These are phyloP conservation scores for Fulvia fulva DNA, from an alignment of 2,329 filamentous ascomycete genomes.

Conservation along the genomic window DNA sequence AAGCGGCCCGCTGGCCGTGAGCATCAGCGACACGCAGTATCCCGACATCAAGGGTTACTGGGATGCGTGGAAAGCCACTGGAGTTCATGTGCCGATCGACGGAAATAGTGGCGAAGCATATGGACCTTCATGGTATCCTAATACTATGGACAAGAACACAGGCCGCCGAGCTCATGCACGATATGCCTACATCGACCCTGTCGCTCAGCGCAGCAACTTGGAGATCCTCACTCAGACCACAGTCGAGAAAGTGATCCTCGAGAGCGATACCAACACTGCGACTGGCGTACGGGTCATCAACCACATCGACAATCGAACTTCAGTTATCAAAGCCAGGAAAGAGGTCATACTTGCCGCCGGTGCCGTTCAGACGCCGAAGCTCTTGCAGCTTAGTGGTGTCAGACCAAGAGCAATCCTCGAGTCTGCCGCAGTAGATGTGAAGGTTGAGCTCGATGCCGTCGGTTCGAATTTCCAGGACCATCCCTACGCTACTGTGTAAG, in stretches of 20 bases:
- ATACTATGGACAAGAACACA: too few relatives aligned
- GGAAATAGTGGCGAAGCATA: conserved; percentile 36
- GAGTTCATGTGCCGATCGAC: too few relatives aligned
- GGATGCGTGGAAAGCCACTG: too few relatives aligned
- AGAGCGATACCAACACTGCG: conserved; percentile 7
- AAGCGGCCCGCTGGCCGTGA: too few relatives aligned
- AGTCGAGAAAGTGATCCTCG: not conserved
- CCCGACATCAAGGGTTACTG: too few relatives aligned
- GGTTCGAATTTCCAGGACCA: conserved; percentile 51
- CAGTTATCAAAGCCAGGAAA: not conserved
- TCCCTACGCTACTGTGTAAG: conserved; percentile 13
- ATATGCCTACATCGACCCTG: conserved; percentile 31
- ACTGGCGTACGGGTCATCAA: conserved; percentile 3
- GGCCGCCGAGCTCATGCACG: too few relatives aligned
- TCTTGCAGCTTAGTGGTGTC: conserved; percentile 59
- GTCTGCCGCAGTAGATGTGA: conserved; percentile 39
- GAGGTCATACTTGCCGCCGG: conserved; percentile 53
- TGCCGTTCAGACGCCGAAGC: conserved; percentile 51
- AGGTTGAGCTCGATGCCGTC: conserved; percentile 42
- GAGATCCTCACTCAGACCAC: conserved; percentile 8
- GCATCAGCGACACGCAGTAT: too few relatives aligned
- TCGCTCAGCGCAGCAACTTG: conserved; percentile 30
- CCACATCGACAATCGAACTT: conserved; percentile 1
- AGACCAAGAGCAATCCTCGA: conserved; percentile 45
- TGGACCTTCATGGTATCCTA: too few relatives aligned